Conservation (phyloP, 192 early-diverging fungal species). For the Coemansia sp. region DNA sequence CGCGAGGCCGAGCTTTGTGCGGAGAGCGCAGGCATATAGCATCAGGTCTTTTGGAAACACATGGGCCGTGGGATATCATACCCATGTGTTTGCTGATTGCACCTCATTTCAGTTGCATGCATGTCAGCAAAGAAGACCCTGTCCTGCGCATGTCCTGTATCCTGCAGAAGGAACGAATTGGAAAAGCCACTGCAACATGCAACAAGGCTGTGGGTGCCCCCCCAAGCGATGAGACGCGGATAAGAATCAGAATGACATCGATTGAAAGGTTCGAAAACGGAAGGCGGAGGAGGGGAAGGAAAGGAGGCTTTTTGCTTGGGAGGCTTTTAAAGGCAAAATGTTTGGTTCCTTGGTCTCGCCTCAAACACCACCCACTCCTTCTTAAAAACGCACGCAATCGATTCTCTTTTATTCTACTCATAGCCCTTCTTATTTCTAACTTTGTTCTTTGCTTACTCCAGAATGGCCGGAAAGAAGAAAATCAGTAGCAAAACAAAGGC, state of each 20-base stretch:
- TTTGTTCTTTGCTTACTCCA: background rate
- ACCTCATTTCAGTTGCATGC: too few relatives aligned
- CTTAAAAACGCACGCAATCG: too few relatives aligned
- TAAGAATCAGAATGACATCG: background rate
- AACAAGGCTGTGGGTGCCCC: background rate
- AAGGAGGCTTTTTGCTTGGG: background rate
- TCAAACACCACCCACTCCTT: background rate
- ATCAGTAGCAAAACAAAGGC: constrained; percentile 16
- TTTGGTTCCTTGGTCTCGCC: background rate
- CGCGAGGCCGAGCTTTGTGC: constrained; percentile 7
- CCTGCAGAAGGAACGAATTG: background rate
- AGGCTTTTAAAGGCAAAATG: background rate
- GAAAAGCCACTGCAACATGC: background rate
- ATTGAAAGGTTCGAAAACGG: background rate
- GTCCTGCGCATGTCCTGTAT: background rate
- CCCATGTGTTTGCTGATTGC: too few relatives aligned
- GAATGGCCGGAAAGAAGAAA: constrained; percentile 41
- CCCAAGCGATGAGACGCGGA: background rate
- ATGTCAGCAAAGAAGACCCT: background rate
- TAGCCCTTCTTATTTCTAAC: background rate
- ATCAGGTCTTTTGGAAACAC: too few relatives aligned
- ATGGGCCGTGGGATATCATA: too few relatives aligned
- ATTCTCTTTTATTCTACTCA: background rate
- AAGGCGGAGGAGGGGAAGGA: background rate
- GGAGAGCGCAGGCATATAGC: background rate